Evolutionary conservation across 2,329 filamentous ascomycete genomes (phyloP).

Genomic region (Cytospora schulzeri): DNA sequence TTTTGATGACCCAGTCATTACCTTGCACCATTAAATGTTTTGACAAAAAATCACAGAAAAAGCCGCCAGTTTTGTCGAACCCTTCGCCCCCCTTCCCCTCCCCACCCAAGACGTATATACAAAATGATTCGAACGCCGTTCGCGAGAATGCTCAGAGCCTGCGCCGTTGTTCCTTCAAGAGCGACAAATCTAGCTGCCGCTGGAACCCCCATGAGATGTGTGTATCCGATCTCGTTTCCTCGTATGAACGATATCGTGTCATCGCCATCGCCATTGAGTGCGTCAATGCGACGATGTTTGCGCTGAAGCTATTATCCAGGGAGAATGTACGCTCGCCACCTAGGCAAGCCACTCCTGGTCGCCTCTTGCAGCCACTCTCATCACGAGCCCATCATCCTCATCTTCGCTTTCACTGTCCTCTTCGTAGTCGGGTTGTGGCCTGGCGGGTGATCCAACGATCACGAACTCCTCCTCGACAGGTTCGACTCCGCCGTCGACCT

Average conservation of each 20-base stretch:
- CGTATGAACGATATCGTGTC: neutral
- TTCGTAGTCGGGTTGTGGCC: conserved; percentile 39
- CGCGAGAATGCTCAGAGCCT: conserved; percentile 6
- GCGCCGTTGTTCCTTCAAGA: neutral
- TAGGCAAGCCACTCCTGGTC: conserved; percentile 64
- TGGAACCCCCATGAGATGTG: neutral
- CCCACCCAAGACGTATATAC: neutral
- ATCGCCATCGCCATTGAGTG: neutral
- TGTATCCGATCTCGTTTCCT: neutral
- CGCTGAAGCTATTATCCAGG: neutral
- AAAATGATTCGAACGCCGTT: conserved; percentile 8
- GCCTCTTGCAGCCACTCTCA: conserved; percentile 58
- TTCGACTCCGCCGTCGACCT: conserved; percentile 35
- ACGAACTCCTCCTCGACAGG: conserved; percentile 23
- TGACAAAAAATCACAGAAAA: neutral
- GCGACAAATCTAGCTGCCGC: neutral
- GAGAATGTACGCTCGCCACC: neutral
- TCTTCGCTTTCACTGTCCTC: conserved; percentile 51
- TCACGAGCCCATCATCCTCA: conserved; percentile 59
- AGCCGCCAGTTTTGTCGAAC: conserved; percentile 2
- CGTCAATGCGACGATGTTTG: neutral
- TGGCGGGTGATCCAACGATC: conserved; percentile 18
- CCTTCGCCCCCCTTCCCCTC: neutral
- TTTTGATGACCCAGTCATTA: neutral
- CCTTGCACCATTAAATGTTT: neutral